phyloP scores from a whole-genome alignment of 2,329 filamentous ascomycete species.

The Bimuria novae-zelandiae region DNA sequence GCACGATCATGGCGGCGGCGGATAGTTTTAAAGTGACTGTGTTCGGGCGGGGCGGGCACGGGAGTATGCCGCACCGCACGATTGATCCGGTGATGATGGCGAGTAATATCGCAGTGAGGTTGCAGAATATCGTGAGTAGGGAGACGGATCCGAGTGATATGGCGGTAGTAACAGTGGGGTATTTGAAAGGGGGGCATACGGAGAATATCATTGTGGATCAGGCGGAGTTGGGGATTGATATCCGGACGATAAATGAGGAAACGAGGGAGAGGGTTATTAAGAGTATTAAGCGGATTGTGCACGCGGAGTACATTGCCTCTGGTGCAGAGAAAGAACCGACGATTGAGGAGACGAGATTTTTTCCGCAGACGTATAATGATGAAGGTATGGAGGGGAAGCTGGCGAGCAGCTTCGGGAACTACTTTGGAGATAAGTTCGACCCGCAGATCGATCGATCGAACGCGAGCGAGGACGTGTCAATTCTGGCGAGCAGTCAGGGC shows the following conservation, averaged over 20 bases:
- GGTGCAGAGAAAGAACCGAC: constrained; percentile 51
- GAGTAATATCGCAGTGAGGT: constrained; percentile 58
- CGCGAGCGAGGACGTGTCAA: constrained; percentile 60
- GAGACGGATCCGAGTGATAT: constrained; percentile 60
- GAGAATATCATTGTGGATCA: constrained; percentile 65
- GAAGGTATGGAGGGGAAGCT: not conserved
- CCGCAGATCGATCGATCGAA: constrained; percentile 2
- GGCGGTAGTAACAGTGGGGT: constrained; percentile 63
- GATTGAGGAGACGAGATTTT: constrained; percentile 49
- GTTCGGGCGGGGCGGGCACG: constrained; percentile 46
- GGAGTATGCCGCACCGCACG: constrained; percentile 59
- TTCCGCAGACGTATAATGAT: constrained; percentile 1
- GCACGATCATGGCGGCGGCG: constrained; percentile 4
- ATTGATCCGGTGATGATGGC: constrained; percentile 65
- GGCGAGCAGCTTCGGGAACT: not conserved
- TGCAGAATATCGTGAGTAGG: constrained; percentile 64
- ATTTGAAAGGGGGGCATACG: constrained; percentile 62
- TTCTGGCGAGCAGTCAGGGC: constrained; percentile 56
- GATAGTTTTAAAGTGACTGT: constrained; percentile 56
- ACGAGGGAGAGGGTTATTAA: constrained; percentile 55
- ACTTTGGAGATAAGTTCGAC: not conserved
- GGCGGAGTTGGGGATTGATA: constrained; percentile 60
- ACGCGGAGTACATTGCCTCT: constrained; percentile 59
- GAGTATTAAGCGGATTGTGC: constrained; percentile 58
- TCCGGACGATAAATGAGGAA: constrained; percentile 53